Evolutionary conservation across 805 yeast genomes (phyloP), one percentile per base, ranked within the genome.

Genomic region (Blastobotrys chiropterorum): DNA sequence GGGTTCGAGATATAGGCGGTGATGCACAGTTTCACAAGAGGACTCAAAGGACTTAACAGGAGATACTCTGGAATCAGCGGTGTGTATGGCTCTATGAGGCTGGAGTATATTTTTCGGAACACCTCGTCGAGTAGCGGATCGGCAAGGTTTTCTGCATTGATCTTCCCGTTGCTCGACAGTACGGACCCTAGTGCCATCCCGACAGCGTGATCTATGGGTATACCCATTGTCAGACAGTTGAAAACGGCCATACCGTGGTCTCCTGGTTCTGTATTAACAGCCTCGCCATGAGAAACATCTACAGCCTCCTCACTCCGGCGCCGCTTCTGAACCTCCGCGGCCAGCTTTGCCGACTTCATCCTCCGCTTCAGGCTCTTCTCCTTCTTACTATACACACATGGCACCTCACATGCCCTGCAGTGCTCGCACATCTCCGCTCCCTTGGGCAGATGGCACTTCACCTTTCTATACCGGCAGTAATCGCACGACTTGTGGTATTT

Each of bases 391-490:
- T 49, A 55, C 6, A 42, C 42, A 22, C 58, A 55, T n/a, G 50
- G 53, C 21, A 55, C 47, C 7, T 46, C 54, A 22, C 53, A 49
- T 21, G 38, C 30, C 30, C 49, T 49, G 46, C 58, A 55, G 40
- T 55, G 58, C 20, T 52, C 53, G 48, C 58, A 55, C 20, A 22
- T 31, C 19, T 22, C 15, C n/a, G 41, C 38, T 11, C 51, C 50
- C 11, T 44, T 43, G 16, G 39, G 39, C 15, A 41, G 15, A 31
- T 48, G 45, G 31, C 58, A 52, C 42, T 55, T 55, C 38, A 53
- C 51, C 44, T 55, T 55, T n/a, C 58, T 46, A 44, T 55, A 42
- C 21, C 58, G 52, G 22, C 58, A 55, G 48, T 53, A 55, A 38
- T 55, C 50, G 38, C 58, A 55, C 3, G 54, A 49, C 45, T 53